Evolutionary conservation across 1,284 basidiomycete genomes (phyloP).

Genomic region (Apiotrichum gamsii): DNA sequence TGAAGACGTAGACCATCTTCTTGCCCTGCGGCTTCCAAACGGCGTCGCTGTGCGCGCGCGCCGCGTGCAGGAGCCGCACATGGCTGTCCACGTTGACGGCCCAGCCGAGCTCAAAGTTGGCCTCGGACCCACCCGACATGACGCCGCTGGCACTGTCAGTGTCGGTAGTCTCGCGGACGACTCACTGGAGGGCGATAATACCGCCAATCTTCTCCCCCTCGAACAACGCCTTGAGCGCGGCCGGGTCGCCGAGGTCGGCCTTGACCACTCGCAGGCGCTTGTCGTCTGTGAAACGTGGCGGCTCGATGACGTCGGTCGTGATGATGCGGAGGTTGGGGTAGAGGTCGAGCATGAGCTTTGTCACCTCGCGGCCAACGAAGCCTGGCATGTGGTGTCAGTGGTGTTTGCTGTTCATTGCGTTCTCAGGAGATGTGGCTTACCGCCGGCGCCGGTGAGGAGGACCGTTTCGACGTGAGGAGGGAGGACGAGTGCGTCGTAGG

Average conservation of each 20-base stretch:
- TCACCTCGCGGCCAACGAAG: slow-evolving; percentile 47
- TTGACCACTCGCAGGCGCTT: slow-evolving; percentile 46
- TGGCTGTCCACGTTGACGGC: slow-evolving; percentile 59
- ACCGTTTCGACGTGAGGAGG: slow-evolving; percentile 47
- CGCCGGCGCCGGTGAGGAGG: slow-evolving; percentile 57
- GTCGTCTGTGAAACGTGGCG: slow-evolving; percentile 49
- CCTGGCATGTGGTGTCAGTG: slow-evolving; percentile 22
- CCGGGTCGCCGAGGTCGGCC: slow-evolving; percentile 52
- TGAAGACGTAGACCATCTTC: slow-evolving; percentile 56
- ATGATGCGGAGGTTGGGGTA: slow-evolving; percentile 52
- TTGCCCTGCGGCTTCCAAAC: slow-evolving; percentile 20
- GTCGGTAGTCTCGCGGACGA: neutral
- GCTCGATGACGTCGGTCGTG: slow-evolving; percentile 55
- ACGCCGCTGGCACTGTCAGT: slow-evolving; percentile 49
- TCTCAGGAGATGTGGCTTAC: slow-evolving; percentile 26
- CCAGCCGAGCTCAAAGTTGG: slow-evolving; percentile 58
- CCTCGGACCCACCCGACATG: slow-evolving; percentile 63
- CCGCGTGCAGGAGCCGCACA: slow-evolving; percentile 52
- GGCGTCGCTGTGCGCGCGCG: slow-evolving; percentile 47
- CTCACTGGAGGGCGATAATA: slow-evolving; percentile 45
- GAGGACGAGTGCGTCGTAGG: slow-evolving; percentile 43
- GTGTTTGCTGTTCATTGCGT: too few species aligned
- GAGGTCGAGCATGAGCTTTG: slow-evolving; percentile 48
- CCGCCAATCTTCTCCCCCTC: slow-evolving; percentile 42
- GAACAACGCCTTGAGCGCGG: slow-evolving; percentile 49